Base-by-base conservation (phyloP, 2,329 filamentous ascomycete genomes). In the Ophiosphaerella herpotricha region DNA sequence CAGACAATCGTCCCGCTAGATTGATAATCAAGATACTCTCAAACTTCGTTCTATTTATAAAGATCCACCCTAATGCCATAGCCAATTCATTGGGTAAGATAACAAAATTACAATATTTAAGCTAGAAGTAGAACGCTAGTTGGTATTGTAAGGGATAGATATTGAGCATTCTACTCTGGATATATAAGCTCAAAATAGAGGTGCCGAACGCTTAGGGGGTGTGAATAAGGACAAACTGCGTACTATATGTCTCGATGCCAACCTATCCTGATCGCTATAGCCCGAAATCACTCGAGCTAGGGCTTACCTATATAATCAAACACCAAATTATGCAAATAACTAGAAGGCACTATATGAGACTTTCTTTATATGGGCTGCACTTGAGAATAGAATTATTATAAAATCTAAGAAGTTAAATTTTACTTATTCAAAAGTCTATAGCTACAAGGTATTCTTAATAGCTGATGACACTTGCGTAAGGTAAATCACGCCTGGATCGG, bases 381-480 rank as follows among this genome's bases (percentile, higher is more conserved):
- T 7, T n/a, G 3, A 18, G 16, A 34, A 23, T 31, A 24, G 31
- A 2, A 43, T 39, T 12, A 34, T 39, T 14, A 49, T 16, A 6
- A 7, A 6, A 40, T 3, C 35, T 12, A 33, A 34, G 4, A 48
- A 41, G 14, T 44, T 24, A 40, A 45, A 43, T 11, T 32, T 41
- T 7, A 11, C 24, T 21, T 32, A 46, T 35, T 36, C 46, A 12
- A 46, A 36, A 26, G 36, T 32, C 29, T 50, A 45, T 41, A 37
- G 21, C 26, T 50, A 38, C 23, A 45, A 50, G 34, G 48, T 34
- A 11, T 54, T 50, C 29, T 37, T 31, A 5, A 37, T 39, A 2
- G 41, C 21, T 2, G 24, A 34, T 16, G 26, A 48, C 13, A 39
- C 18, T 11, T n/a, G 7, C 33, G 33, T n/a, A 35, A 35, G 16